A percentile compares a stretch with the other conserved stretches of the same genome.
Evolutionary conservation across 495 filamentous ascomycete species (phyloP).

Genomic region (Trichoderma erinaceum): DNA sequence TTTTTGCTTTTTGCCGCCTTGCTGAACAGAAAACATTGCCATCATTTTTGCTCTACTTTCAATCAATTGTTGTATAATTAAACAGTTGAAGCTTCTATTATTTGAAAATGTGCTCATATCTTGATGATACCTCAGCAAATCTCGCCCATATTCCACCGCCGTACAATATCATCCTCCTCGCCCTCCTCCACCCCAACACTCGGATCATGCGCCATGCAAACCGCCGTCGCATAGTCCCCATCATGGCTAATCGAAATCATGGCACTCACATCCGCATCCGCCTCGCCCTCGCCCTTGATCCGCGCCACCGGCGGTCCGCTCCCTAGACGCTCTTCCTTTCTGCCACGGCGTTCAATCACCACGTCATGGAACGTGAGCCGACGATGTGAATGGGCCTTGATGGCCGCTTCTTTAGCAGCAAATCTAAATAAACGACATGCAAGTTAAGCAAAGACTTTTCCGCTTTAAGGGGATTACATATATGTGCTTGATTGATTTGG

Average conservation of each 20-base stretch:
- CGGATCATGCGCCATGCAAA: conserved; percentile 28
- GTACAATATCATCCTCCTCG: neutral
- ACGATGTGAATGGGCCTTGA: conserved; percentile 50
- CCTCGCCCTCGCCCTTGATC: conserved; percentile 17
- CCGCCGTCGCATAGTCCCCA: conserved; percentile 41
- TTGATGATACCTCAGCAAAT: neutral
- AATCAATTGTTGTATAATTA: too few species aligned
- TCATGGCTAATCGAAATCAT: conserved; percentile 44
- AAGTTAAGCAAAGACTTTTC: neutral
- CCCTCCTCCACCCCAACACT: neutral
- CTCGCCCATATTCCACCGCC: neutral
- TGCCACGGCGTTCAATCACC: conserved; percentile 26
- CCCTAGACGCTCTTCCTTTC: conserved; percentile 8
- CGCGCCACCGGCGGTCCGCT: conserved; percentile 20
- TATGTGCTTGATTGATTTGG: neutral
- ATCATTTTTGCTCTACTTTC: too few species aligned
- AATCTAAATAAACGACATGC: conserved; percentile 31
- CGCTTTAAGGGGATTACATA: neutral
- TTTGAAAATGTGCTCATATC: too few species aligned
- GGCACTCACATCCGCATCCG: conserved; percentile 18
- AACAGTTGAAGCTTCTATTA: too few species aligned
- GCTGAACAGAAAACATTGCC: neutral
- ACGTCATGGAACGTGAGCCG: conserved; percentile 43
- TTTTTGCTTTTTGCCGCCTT: neutral
- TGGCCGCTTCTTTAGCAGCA: conserved; percentile 60